Conservation (phyloP, 371 early-diverging fungal species). For the Mortierella sp. region DNA sequence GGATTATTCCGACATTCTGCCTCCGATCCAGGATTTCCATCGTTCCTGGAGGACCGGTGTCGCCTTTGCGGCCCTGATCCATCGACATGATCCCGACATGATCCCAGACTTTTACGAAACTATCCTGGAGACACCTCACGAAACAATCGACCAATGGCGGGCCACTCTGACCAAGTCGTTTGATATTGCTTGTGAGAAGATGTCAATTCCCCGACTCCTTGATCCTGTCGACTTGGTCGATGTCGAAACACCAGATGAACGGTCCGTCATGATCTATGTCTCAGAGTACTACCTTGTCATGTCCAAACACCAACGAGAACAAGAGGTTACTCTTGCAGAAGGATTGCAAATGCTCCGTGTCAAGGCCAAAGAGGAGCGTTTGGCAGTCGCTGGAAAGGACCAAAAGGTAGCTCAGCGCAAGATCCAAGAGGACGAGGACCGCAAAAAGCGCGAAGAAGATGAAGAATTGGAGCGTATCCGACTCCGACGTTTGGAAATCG, state of each 20-base stretch:
- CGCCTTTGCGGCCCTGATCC: constrained; percentile 72
- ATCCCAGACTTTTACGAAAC: constrained; percentile 64
- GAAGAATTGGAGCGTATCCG: constrained; percentile 50
- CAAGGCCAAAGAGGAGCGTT: constrained; percentile 43
- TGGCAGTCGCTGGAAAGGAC: constrained; percentile 32
- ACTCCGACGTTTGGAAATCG: constrained; percentile 48
- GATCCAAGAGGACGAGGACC: constrained; percentile 33
- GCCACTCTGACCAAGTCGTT: constrained; percentile 61
- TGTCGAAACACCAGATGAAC: constrained; percentile 66
- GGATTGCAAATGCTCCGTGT: constrained; percentile 22
- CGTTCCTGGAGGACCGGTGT: constrained; percentile 75
- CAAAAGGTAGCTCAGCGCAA: constrained; percentile 19
- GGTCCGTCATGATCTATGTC: constrained; percentile 69
- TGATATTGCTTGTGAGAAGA: constrained; percentile 58
- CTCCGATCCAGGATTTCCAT: constrained; percentile 65
- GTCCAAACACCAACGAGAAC: constrained; percentile 46
- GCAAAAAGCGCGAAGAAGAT: constrained; percentile 34
- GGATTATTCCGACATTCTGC: constrained; percentile 69
- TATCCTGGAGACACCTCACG: constrained; percentile 33
- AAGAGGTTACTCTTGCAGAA: constrained; percentile 19
- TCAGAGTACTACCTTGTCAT: constrained; percentile 62
- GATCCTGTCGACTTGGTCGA: constrained; percentile 66
- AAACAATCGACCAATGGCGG: constrained; percentile 54
- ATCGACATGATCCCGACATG: constrained; percentile 69
- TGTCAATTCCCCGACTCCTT: constrained; percentile 61